Base-by-base conservation (phyloP, 192 early-diverging fungal genomes). In the Rhizophagus prolifer region DNA sequence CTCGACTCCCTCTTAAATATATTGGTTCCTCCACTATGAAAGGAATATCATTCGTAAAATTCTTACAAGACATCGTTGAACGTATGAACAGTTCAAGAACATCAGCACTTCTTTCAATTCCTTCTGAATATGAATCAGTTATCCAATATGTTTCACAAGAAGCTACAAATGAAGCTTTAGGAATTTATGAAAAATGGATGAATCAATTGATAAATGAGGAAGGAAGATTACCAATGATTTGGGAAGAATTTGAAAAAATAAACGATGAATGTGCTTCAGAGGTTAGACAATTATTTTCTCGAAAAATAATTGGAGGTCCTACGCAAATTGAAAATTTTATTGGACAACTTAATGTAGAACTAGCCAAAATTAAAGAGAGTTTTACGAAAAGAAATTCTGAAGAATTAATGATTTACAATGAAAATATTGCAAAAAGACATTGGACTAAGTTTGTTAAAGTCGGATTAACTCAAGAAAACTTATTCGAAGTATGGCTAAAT, bases 11-110 rank as follows among this genome's bases (percentile, higher is more conserved):
- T 19, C 26, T 36, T 10, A 66, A 66, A 66, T 66, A 26, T 8
- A 66, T 66, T n/a, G 64, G 64, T 66, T 36, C 26, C 3, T 36
- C 34, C 28, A 66, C 26, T 19, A 66, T 66, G 64, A 66, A 66
- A 28, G 64, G 64, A 34, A 34, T 21, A 13, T 4, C 64, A 8
- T 66, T 66, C 14, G 64, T 36, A 66, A 66, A 25, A 12, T 66
- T 66, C 34, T 12, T 66, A 19, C 6, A 28, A 34, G 64, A 66
- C 12, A 34, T 5, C 21, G 64, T 66, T 16, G 64, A 66, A 12
- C 26, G 34, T 28, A 66, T 66, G 64, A 66, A 66, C 26, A 36
- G 21, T 10, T 36, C 64, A 14, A 13, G 10, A 66, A 66, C 14
- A 14, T 19, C 26, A 5, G 2, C 64, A 1, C 30, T 34, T 31